These are phyloP conservation scores for Apiospora marii DNA, from an alignment of 2,329 filamentous ascomycete species.

Conservation along the genomic window DNA sequence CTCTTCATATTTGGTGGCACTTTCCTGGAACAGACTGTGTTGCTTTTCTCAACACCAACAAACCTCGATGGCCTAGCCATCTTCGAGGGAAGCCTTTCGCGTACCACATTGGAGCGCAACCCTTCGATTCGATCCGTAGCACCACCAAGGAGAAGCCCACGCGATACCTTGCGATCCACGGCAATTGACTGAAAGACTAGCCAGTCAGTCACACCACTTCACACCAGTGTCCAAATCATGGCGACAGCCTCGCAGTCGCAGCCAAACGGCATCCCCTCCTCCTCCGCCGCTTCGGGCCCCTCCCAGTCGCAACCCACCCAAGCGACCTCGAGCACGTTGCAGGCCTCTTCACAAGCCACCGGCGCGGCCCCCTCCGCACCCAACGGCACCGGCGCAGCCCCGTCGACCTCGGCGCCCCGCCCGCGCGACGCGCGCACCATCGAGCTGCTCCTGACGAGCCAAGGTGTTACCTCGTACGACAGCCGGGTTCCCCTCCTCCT, in stretches of 20 bases:
- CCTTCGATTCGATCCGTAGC: not conserved
- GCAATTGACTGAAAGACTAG: slow-evolving; percentile 17
- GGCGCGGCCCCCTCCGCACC: slow-evolving; percentile 34
- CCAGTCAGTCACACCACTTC: not conserved
- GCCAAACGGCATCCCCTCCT: slow-evolving; percentile 59
- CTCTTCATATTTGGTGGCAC: not conserved
- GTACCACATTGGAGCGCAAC: slow-evolving; percentile 22
- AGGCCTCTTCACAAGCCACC: slow-evolving; percentile 36
- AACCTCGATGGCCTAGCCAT: slow-evolving; percentile 20
- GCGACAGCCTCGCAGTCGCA: slow-evolving; percentile 50
- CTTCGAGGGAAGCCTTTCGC: not conserved
- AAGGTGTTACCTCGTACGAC: slow-evolving; percentile 82
- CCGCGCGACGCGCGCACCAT: slow-evolving; percentile 82
- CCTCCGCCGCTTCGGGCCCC: slow-evolving; percentile 45
- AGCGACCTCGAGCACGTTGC: slow-evolving; percentile 44
- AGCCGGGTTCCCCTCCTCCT: slow-evolving; percentile 83
- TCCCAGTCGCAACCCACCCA: slow-evolving; percentile 41
- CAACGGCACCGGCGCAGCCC: slow-evolving; percentile 39
- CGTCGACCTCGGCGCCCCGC: slow-evolving; percentile 56
- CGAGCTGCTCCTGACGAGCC: slow-evolving; percentile 79
- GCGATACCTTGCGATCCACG: slow-evolving; percentile 32
- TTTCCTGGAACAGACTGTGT: not conserved
- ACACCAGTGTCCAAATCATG: slow-evolving; percentile 35
- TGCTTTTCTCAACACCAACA: slow-evolving; percentile 4
- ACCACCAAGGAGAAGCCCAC: not conserved